Evolutionary conservation across 1,284 basidiomycete genomes (phyloP).

Genomic region (Stygiomarasmius scandens): DNA sequence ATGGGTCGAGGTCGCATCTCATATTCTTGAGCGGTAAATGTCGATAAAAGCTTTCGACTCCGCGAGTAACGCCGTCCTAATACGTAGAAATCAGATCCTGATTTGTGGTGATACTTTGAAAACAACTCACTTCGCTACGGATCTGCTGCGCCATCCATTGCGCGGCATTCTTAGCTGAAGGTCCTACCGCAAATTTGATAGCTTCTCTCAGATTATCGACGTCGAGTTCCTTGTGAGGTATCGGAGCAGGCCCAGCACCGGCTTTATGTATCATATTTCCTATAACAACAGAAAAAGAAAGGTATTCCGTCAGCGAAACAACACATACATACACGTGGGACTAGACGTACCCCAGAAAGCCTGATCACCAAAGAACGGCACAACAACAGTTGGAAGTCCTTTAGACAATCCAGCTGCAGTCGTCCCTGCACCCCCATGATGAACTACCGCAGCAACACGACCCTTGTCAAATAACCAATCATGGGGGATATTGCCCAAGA

Average conservation of each 20-base stretch:
- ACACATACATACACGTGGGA: not conserved
- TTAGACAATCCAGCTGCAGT: constrained; percentile 65
- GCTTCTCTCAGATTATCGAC: constrained; percentile 56
- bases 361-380: constrained; percentile 77
- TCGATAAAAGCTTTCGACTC: constrained; percentile 60
- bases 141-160: constrained; percentile 55
- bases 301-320: constrained; percentile 1
- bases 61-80: constrained; percentile 51
- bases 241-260: constrained; percentile 65
- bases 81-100: not conserved
- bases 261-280: constrained; percentile 62
- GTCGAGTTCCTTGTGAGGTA: constrained; percentile 55
- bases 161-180: constrained; percentile 49
- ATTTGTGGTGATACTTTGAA: not conserved
- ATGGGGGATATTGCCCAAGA: constrained; percentile 66
- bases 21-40: constrained; percentile 65
- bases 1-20: constrained; percentile 60
- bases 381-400: constrained; percentile 65
- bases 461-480: constrained; percentile 70
- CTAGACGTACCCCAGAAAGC: constrained; percentile 41
- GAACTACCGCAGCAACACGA: constrained; percentile 64
- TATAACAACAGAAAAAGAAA: too few relatives aligned
- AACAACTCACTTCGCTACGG: constrained; percentile 44
- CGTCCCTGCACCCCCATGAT: constrained; percentile 73
- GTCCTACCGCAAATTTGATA: constrained; percentile 50